Percentiles rank a stretch among this genome's conserved stretches.
Conservation (phyloP, 257 asterid genomes). For the Nicotiana attenuata region DNA sequence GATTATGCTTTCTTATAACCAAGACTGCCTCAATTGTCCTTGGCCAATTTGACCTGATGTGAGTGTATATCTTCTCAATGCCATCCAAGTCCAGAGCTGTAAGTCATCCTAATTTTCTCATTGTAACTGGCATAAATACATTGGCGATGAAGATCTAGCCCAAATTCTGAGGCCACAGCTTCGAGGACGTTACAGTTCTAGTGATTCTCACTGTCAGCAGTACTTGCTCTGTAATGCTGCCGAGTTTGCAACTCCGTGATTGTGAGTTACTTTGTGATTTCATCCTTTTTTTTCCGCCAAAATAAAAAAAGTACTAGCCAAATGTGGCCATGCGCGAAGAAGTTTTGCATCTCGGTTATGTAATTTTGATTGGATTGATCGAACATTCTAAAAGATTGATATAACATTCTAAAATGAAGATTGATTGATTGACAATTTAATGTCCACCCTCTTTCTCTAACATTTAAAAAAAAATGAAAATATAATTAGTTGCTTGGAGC, state of each 20-base stretch:
- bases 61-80: not conserved
- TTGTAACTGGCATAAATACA: not conserved
- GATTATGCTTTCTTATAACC: slow-evolving; percentile 33
- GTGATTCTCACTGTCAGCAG: not conserved
- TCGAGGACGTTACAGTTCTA: not conserved
- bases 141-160: not conserved
- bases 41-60: not conserved
- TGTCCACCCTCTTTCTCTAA: too few species aligned
- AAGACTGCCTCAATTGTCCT: not conserved
- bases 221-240: not conserved
- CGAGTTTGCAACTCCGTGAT: not conserved
- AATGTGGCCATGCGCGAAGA: not conserved
- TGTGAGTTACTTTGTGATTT: not conserved
- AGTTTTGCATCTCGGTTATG: not conserved
- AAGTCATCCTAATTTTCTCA: not conserved
- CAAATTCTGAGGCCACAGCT: not conserved
- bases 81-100: not conserved
- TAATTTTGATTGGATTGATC: not conserved
- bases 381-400: not conserved
- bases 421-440: too few species aligned
- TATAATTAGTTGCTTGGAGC: too few species aligned
- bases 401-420: too few species aligned
- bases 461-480: too few species aligned
- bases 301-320: not conserved
- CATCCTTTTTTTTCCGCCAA: not conserved